Base-by-base conservation (phyloP, 164 flowering plant species). In the Cinnamomum micranthum region DNA sequence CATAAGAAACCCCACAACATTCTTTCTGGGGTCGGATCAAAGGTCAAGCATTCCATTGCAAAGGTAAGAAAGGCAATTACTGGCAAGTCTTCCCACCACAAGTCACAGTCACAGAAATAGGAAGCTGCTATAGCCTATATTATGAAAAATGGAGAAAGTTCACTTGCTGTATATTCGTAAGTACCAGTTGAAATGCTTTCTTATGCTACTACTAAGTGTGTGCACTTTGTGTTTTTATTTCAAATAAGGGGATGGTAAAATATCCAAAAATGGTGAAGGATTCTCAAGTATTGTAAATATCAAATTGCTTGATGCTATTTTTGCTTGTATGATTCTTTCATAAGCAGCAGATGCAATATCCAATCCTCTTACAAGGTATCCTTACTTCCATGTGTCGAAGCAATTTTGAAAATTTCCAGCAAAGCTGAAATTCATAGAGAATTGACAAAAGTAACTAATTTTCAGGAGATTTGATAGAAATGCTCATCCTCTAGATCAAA, bases 1-100 rank as follows among this genome's bases (percentile, higher is more conserved):
- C 90, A 81, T n/a, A 91, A 91, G 81, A 92, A 92, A 80, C 84
- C 91, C 27, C 91, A 92, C 52, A 82, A 78, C 69, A 81, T 92
- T 69, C 77, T 94, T 28, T 91, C 96, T 23, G 95, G 95, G n/a
- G 93, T 92, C 3, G 93, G 95, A 28, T 88, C 93, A 74, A 92
- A 92, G 81, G 93, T 94, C 70, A 94, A 90, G 83, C 92, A 90
- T 66, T 94, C 98, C 50, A 88, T 94, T 77, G 84, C 91, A 47
- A 92, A 90, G 82, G 96, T 92, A 82, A 94, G 89, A 85, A 94
- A 92, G 79, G 97, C 86, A 71, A 90, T 94, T 58, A 87, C 87
- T 3, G 90, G 98, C 14, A 90, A 89, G 69, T 90, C 94, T 70
- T 78, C 93, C 63, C 88, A 87, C 41, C 75, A 85, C 62, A 88